Conservation (phyloP, 345 rosid species). For the Stellera chamaejasme region DNA sequence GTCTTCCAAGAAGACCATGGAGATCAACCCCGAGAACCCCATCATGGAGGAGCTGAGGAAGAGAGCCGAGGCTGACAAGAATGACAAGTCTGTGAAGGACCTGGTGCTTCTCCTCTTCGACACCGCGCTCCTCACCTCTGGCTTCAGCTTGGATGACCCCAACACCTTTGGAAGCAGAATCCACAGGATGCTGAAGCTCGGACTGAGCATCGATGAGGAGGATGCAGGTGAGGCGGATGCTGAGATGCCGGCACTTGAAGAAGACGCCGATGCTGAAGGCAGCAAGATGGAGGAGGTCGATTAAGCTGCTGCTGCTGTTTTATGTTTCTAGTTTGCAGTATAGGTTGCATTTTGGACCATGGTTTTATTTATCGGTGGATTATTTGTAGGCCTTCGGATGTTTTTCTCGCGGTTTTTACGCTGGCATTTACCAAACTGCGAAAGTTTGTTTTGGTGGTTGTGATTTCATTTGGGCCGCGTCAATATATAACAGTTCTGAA, state of each 20-base stretch:
- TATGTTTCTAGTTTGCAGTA: too few relatives aligned
- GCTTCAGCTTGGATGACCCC: constrained; percentile 34
- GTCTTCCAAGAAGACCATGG: constrained; percentile 42
- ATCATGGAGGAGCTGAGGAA: constrained; percentile 30
- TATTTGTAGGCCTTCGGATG: too few relatives aligned
- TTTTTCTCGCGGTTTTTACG: too few relatives aligned
- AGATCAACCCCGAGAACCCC: constrained; percentile 34
- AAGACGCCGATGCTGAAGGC: constrained; percentile 5
- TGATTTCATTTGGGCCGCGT: too few relatives aligned
- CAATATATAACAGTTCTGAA: too few relatives aligned
- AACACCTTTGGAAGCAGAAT: constrained; percentile 32
- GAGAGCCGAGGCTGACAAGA: constrained; percentile 25
- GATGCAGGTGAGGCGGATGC: constrained; percentile 16
- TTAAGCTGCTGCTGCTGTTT: neutral
- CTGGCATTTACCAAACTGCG: too few relatives aligned
- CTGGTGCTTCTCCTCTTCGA: constrained; percentile 25
- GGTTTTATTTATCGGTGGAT: too few relatives aligned
- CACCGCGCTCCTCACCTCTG: constrained; percentile 33
- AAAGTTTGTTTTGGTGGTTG: too few relatives aligned
- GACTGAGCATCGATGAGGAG: constrained; percentile 35
- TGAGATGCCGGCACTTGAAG: constrained; percentile 9
- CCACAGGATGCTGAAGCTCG: constrained; percentile 36
- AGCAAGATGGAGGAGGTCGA: constrained; percentile 15
- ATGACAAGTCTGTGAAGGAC: constrained; percentile 36
- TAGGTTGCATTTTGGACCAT: too few relatives aligned